These are phyloP conservation scores for Salix purpurea DNA, from an alignment of 345 rosid genomes.

Conservation along the genomic window DNA sequence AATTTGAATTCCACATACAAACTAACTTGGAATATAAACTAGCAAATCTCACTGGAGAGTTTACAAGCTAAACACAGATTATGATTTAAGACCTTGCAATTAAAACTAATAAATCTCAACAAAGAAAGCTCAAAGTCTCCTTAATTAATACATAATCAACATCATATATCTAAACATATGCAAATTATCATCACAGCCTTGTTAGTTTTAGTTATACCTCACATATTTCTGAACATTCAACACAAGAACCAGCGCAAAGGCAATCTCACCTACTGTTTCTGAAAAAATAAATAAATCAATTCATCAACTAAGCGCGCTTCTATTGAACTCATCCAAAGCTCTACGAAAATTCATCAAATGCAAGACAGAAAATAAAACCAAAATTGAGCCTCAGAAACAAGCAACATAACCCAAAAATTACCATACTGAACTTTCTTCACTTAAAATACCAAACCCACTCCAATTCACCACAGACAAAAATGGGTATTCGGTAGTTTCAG, in stretches of 20 bases:
- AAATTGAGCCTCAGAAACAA: conserved; percentile 8
- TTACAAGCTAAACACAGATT: not conserved
- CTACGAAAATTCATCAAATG: not conserved
- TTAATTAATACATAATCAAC: not conserved
- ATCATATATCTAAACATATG: not conserved
- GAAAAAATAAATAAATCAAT: not conserved
- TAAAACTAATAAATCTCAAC: not conserved
- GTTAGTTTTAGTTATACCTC: not conserved
- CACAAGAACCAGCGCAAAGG: conserved; percentile 13
- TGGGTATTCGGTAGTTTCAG: conserved; percentile 7
- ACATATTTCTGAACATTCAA: not conserved
- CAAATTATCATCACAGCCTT: not conserved
- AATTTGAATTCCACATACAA: not conserved
- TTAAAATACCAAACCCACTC: conserved; percentile 16
- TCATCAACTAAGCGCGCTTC: conserved; percentile 2
- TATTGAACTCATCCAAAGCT: not conserved
- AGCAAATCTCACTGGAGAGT: not conserved
- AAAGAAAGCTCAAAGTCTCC: not conserved
- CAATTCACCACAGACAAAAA: conserved; percentile 9
- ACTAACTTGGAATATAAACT: not conserved
- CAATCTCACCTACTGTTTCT: not conserved
- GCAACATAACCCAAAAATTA: conserved; percentile 1
- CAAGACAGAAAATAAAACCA: not conserved
- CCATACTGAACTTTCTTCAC: conserved; percentile 9
- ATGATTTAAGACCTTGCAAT: not conserved